Percentiles rank a stretch among this genome's conserved stretches.
Conservation (phyloP, 108 stramenopile species). For the Pseudonitzschia multiseries region DNA sequence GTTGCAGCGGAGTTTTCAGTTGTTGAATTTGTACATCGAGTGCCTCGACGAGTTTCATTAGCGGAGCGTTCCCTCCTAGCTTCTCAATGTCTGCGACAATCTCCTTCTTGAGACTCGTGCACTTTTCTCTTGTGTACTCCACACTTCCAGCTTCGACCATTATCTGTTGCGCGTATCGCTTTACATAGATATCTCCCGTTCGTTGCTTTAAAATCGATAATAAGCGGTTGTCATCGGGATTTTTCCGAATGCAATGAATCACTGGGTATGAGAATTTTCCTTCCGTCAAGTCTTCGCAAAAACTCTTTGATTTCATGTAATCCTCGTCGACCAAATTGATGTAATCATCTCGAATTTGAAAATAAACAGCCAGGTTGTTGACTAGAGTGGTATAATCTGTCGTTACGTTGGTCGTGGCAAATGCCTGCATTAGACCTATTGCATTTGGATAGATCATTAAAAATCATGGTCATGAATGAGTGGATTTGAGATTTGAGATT, state of each 20-base stretch:
- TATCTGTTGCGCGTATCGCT: slow-evolving; percentile 79
- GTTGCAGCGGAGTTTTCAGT: neutral
- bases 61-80: slow-evolving; percentile 75
- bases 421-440: slow-evolving; percentile 83
- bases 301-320: slow-evolving; percentile 93
- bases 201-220: slow-evolving; percentile 91
- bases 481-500: neutral
- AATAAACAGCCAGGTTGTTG: slow-evolving; percentile 90
- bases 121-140: slow-evolving; percentile 70
- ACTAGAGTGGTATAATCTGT: slow-evolving; percentile 78
- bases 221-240: slow-evolving; percentile 56
- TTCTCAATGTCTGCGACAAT: slow-evolving; percentile 58
- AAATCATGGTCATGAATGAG: neutral
- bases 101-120: slow-evolving; percentile 52
- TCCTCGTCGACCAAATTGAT: slow-evolving; percentile 92
- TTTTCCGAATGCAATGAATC: slow-evolving; percentile 63
- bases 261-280: slow-evolving; percentile 95
- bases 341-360: slow-evolving; percentile 95
- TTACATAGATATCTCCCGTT: slow-evolving; percentile 89
- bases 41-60: slow-evolving; percentile 59
- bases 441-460: neutral
- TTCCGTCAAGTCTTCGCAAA: slow-evolving; percentile 97
- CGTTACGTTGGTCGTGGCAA: slow-evolving; percentile 59
- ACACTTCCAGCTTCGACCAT: slow-evolving; percentile 77
- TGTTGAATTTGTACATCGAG: slow-evolving; percentile 76